Base-by-base conservation (phyloP, 345 rosid genomes). In the Clausena lansium region DNA sequence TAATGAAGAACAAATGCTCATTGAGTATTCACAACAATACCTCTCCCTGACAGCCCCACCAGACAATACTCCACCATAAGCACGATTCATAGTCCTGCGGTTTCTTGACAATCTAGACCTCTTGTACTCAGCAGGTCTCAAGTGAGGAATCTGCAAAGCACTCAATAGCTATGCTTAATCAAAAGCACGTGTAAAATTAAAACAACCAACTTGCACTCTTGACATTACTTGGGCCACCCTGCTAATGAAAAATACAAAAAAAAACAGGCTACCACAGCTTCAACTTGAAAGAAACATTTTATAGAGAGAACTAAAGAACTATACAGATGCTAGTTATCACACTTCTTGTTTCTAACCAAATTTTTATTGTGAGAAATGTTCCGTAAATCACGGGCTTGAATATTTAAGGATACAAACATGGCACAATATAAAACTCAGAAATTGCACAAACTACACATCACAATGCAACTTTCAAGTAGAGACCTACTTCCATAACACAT, bases 11-110 rank as follows among this genome's bases (percentile, higher is more conserved):
- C 28, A 3, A 35, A 5, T 50, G 47, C 55, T 25, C 22, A 19
- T 41, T 24, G 36, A 52, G 54, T 27, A 59, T 32, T 61, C 50
- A 17, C 30, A 35, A 66, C 35, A 54, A 33, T 78, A 91, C 96
- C 96, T 91, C 82, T 91, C 96, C 81, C 91, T 84, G 22, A 90
- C 92, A 64, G 90, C 94, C 54, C 85, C 76, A 5, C 86, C 94
- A 60, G 94, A 90, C 83, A 91, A 79, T 10, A 91, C 96, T 75
- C 96, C 94, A 68, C 96, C 96, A 63, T 90, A 91, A 8, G 91
- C 83, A 54, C 91, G 88, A 77, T 88, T 89, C 4, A 89, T 89
- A 8, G 93, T 89, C 61, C 91, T 82, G 50, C 87, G 74, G 80
- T 87, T 91, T 80, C 96, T 91, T 11, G 91, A 69, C 80, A 90